Base-by-base conservation (phyloP, 805 yeast genomes). In the Barnettozyma sp. region DNA sequence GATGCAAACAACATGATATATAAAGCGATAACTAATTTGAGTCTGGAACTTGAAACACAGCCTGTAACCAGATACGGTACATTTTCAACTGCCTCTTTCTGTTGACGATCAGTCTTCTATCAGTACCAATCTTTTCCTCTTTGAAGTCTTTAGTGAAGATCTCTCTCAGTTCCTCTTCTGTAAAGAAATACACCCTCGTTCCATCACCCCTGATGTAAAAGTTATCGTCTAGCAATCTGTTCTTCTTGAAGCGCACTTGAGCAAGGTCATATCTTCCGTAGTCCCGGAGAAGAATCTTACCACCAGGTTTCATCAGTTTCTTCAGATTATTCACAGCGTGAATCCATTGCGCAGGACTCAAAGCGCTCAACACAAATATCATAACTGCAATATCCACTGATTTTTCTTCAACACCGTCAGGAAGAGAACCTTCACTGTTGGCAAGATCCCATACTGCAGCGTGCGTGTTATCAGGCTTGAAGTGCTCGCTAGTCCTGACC, bases 121-220 rank as follows among this genome's bases (percentile, higher is more conserved):
- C 98, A 1, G 94, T 82, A 2, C 84, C 97, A 26, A 92, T 80
- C 55, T 72, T 80, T 26, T 66, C 71, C 44, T 83, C 90, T n/a
- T 53, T 57, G 51, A 90, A 86, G 6, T 68, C 65, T 19, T 59
- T 52, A 12, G 78, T 70, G 56, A 90, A 92, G 4, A 90, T 82
- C 30, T 71, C 64, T 42, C 83, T 67, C 39, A 90, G 60, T 60
- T 92, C 96, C 40, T 90, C 95, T 55, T 90, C 97, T 2, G 95
- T 85, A 65, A 92, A 92, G 63, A 92, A 92, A 58, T 92, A 92
- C 10, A 92, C 98, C 48, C 98, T 70, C 0, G 98, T 92, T 32
- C 98, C 98, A 56, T 92, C 98, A 25, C 98, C 98, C 52, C 98
- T 75, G 25, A 88, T 86, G 59, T 92, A 92, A 54, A 92, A 92